Percentiles rank a stretch among this genome's conserved stretches.
Conservation (phyloP, 2,329 filamentous ascomycete genomes). For the Trichoderma oligosporum region DNA sequence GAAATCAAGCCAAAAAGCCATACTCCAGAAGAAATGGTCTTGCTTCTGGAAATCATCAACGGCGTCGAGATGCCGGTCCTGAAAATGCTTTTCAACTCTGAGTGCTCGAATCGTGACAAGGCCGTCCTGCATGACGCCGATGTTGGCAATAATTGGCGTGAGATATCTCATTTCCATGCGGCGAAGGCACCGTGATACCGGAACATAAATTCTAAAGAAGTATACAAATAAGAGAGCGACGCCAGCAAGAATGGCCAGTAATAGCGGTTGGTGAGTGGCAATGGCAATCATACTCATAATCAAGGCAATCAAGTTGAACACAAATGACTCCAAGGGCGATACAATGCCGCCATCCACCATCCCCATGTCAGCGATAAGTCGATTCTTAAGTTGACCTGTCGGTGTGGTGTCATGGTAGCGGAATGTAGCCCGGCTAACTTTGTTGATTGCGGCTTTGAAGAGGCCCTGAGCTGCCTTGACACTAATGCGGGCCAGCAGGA, state of each 20-base stretch:
- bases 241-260: conserved; percentile 66
- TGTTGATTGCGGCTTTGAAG: conserved; percentile 68
- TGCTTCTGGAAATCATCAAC: conserved; percentile 90
- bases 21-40: conserved; percentile 92
- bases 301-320: conserved; percentile 69
- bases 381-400: conserved; percentile 85
- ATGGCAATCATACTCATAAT: conserved; percentile 72
- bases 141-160: conserved; percentile 86
- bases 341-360: conserved; percentile 86
- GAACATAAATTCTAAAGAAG: conserved; percentile 74
- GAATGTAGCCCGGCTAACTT: conserved; percentile 76
- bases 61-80: conserved; percentile 72
- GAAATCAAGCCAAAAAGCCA: conserved; percentile 80
- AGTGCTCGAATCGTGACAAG: conserved; percentile 84
- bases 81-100: conserved; percentile 72
- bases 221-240: conserved; percentile 67
- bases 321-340: conserved; percentile 65
- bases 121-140: conserved; percentile 80
- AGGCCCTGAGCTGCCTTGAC: conserved; percentile 73
- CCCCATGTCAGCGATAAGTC: conserved; percentile 84
- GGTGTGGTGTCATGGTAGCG: conserved; percentile 90
- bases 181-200: conserved; percentile 76
- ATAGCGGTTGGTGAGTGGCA: conserved; percentile 70
- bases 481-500: conserved; percentile 70
- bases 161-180: conserved; percentile 86